phyloP scores from a whole-genome alignment of 768 basidiomycete species.

The Agaricus sinodeliciosus region DNA sequence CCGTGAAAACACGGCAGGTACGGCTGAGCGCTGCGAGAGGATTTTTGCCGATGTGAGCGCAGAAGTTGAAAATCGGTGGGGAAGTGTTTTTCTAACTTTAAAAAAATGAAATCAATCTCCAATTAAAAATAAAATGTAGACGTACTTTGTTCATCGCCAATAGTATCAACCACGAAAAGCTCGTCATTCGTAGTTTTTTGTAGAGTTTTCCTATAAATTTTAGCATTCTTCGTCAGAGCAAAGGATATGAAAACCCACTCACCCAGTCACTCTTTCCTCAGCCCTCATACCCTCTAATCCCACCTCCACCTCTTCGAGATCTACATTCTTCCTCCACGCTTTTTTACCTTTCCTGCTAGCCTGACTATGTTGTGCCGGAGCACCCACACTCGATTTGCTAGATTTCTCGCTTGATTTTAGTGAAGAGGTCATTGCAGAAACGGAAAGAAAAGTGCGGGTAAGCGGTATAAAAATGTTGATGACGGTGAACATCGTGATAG shows the following conservation, averaged over 20 bases:
- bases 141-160: constrained; percentile 71
- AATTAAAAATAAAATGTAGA: constrained; percentile 1
- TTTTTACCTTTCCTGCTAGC: constrained; percentile 84
- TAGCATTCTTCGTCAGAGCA: not conserved
- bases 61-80: constrained; percentile 40
- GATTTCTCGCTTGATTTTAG: constrained; percentile 13
- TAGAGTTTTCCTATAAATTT: constrained; percentile 41
- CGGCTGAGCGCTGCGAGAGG: constrained; percentile 78
- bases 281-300: constrained; percentile 68
- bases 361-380: constrained; percentile 59
- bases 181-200: constrained; percentile 66
- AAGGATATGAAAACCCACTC: constrained; percentile 16
- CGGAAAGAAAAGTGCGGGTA: not conserved
- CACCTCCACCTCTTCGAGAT: constrained; percentile 72
- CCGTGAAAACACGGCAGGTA: constrained; percentile 75
- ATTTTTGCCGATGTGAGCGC: constrained; percentile 71
- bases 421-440: not conserved
- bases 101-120: not conserved
- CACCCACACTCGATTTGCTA: constrained; percentile 34
- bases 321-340: constrained; percentile 91
- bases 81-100: constrained; percentile 54
- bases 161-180: constrained; percentile 74
- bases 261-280: constrained; percentile 84
- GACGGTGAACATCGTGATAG: too few relatives aligned
- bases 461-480: not conserved